Evolutionary conservation across 768 basidiomycete species (phyloP), one percentile per base, ranked within the genome.

Genomic region (Kwoniella dejecticola): DNA sequence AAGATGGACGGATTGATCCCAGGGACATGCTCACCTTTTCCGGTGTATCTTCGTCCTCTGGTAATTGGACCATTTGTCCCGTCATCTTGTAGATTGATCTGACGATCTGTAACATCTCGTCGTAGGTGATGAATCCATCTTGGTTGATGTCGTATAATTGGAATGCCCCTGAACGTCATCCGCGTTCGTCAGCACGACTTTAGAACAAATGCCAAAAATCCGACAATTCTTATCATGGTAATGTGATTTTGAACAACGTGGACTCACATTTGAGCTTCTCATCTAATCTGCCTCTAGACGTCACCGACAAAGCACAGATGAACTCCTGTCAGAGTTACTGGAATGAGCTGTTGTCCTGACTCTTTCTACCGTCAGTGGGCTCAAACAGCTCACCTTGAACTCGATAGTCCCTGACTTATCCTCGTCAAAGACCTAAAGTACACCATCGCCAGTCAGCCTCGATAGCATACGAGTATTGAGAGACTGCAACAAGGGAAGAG

Each of bases 21-120:
- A n/a, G n/a, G n/a, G n/a, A n/a, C n/a, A n/a, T 36, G 33, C 33
- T 36, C 15, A 87, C 94, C 90, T 98, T 99, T 80, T 98, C 93
- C 1, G 96, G 95, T n/a, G 96, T 99, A 81, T 98, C 94, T 80
- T 99, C 96, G 77, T 98, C 96, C 40, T 88, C 83, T n/a, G 96
- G 94, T 21, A 98, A 85, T 78, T 93, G 94, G 66, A 98, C 95
- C 94, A 98, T 97, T 79, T 94, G 88, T 19, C 96, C 96, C 3
- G 96, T 98, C 96, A 99, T 98, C 85, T 95, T 97, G 84, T 98
- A 99, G 81, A 99, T 99, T 45, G 91, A 89, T 72, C 89, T 86
- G 8, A 99, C 96, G 77, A 99, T 99, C 82, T 91, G 88, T 30
- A 98, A 87, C 96, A 99, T 99, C 82, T 99, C 96, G 75, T 93